Conservation (phyloP, 768 basidiomycete genomes). For the Leucocoprinus birnbaumii region DNA sequence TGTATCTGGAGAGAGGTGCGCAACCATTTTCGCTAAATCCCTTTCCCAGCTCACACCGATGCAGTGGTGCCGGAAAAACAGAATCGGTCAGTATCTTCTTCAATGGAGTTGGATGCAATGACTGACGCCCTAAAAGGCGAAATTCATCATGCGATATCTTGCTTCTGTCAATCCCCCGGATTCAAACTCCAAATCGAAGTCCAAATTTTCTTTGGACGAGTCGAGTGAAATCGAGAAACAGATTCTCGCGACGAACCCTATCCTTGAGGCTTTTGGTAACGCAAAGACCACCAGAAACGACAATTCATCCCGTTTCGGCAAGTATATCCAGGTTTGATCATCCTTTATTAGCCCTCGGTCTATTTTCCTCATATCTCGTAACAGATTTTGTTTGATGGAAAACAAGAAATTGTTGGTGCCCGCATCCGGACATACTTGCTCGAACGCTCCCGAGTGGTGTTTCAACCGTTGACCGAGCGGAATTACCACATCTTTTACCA, state of each 20-base stretch:
- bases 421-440: constrained; percentile 98
- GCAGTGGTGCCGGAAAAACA: constrained; percentile 98
- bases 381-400: constrained; percentile 94
- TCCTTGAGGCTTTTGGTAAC: constrained; percentile 98
- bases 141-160: constrained; percentile 99
- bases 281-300: constrained; percentile 99
- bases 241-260: constrained; percentile 98
- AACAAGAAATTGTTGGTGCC: constrained; percentile 96
- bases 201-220: constrained; percentile 76
- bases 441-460: constrained; percentile 96
- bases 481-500: constrained; percentile 99
- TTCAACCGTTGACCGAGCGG: constrained; percentile 94
- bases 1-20: constrained; percentile 94
- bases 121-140: constrained; percentile 52
- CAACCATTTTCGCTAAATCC: constrained; percentile 15
- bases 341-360: neutral
- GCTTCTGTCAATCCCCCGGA: constrained; percentile 93
- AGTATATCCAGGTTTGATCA: constrained; percentile 90
- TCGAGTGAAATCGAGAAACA: constrained; percentile 95
- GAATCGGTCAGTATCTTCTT: constrained; percentile 67
- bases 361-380: constrained; percentile 7
- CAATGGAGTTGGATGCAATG: neutral
- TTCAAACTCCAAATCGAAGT: constrained; percentile 54
- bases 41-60: constrained; percentile 14
- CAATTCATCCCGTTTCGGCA: constrained; percentile 98